These are phyloP conservation scores for Xylariaceae sp. DNA, from an alignment of 2,329 filamentous ascomycete genomes.

Conservation along the genomic window DNA sequence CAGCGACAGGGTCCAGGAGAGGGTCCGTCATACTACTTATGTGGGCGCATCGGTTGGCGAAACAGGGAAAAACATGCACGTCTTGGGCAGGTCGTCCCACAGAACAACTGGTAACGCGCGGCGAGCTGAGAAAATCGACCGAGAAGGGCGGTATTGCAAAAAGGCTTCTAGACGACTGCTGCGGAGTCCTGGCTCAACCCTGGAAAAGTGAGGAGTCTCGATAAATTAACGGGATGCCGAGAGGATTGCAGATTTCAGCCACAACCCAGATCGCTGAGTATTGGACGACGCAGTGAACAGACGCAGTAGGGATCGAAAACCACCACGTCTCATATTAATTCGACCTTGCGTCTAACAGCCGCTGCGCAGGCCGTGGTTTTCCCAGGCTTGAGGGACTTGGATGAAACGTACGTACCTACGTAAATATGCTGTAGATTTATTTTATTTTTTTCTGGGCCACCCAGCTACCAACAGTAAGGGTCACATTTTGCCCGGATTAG, in stretches of 20 bases:
- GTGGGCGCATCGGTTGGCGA: too few relatives aligned
- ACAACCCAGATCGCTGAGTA: constrained; percentile 14
- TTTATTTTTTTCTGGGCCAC: not conserved
- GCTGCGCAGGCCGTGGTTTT: too few relatives aligned
- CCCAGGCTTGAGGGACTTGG: not conserved
- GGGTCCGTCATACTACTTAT: too few relatives aligned
- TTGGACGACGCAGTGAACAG: constrained; percentile 7
- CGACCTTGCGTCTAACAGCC: too few relatives aligned
- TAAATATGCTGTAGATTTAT: not conserved
- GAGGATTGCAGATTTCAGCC: constrained; percentile 10
- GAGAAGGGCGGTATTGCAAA: constrained; percentile 1
- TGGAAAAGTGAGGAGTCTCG: too few relatives aligned
- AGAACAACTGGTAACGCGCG: constrained; percentile 12
- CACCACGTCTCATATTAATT: not conserved
- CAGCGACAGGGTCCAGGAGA: too few relatives aligned
- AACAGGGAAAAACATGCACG: too few relatives aligned
- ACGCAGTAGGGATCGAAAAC: too few relatives aligned
- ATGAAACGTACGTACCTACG: not conserved
- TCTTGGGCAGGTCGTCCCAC: too few relatives aligned
- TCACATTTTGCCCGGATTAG: constrained; percentile 23
- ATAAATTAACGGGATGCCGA: constrained; percentile 15
- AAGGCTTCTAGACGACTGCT: constrained; percentile 1
- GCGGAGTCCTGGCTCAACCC: constrained; percentile 6
- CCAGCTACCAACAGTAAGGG: constrained; percentile 7
- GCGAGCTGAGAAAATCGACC: constrained; percentile 5